Conservation (phyloP, 2,329 filamentous ascomycete species). For the Chaetomium olivaceum region DNA sequence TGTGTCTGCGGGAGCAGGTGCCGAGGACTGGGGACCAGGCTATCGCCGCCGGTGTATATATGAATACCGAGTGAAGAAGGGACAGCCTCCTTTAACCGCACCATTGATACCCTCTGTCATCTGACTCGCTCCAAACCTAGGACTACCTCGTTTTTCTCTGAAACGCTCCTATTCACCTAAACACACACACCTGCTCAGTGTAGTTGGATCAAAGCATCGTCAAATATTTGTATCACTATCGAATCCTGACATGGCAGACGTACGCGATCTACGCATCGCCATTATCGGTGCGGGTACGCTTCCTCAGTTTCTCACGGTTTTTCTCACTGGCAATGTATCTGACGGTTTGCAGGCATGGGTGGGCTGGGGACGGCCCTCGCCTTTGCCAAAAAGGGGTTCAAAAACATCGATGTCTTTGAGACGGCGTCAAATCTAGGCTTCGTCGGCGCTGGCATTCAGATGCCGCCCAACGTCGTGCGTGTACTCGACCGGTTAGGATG, state of each 20-base stretch:
- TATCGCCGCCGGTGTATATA: constrained; percentile 12
- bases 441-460: constrained; percentile 81
- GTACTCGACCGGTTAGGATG: constrained; percentile 72
- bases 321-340: neutral
- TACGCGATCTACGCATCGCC: constrained; percentile 37
- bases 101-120: neutral
- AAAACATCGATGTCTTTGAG: constrained; percentile 72
- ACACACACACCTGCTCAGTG: neutral
- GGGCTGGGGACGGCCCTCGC: constrained; percentile 71
- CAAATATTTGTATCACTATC: neutral
- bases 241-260: constrained; percentile 32
- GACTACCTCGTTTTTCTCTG: neutral
- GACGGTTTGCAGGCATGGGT: constrained; percentile 66
- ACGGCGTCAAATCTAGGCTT: constrained; percentile 73
- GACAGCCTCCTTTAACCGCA: neutral
- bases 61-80: constrained; percentile 12
- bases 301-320: neutral
- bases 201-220: neutral
- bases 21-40: constrained; percentile 26
- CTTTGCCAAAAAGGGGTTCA: constrained; percentile 75
- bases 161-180: neutral
- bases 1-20: constrained; percentile 19
- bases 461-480: constrained; percentile 78
- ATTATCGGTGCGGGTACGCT: constrained; percentile 38
- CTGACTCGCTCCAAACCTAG: neutral